Evolutionary conservation across 2,329 filamentous ascomycete species (phyloP), one percentile per base, ranked within the genome.

Genomic region (Pseudocercospora eumusae): DNA sequence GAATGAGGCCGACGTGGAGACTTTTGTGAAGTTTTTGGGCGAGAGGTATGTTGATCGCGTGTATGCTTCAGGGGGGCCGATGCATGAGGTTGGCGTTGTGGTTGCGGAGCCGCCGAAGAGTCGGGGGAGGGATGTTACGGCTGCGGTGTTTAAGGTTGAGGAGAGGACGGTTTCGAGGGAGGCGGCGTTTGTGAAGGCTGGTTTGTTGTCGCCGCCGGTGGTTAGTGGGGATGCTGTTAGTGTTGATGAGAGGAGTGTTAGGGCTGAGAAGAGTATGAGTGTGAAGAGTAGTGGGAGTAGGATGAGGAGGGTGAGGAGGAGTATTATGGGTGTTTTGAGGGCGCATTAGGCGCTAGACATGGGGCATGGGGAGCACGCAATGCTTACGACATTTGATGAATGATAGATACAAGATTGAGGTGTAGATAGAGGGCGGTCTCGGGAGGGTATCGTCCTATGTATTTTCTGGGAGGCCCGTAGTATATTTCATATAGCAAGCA

Each of bases 1-100:
- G 70, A 93, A 86, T 20, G 72, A 85, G 23, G 79, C 81, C 5
- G 93, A 98, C 73, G 84, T 96, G 13, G 82, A 88, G 31, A 79
- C 76, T 8, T 90, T 97, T 57, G 66, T 93, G 8, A n/a, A 53
- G 8, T 73, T 73, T 59, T 50, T 71, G 15, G 45, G 64, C 6
- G 65, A 66, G 15, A 66, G 50, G 1, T 71, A 70, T 21, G 42
- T 71, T 50, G 66, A 73, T 52, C 57, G 63, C 0, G 62, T 49
- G 1, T 64, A 62, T 33, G 20, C 27, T 10, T 36, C 25, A 0
- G 61, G 61, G 6, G 63, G 59, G n/a, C 65, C 59, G 2, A 67
- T 64, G 20, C 47, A 59, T 60, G n/a, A 59, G 57, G 31, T 57
- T 52, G 44, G 54, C n/a, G 27, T 44, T 59, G 33, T 15, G 27